Evolutionary conservation across 2,329 filamentous ascomycete species (phyloP), one percentile per base, ranked within the genome.

Genomic region (Penicillium hesseltinei): DNA sequence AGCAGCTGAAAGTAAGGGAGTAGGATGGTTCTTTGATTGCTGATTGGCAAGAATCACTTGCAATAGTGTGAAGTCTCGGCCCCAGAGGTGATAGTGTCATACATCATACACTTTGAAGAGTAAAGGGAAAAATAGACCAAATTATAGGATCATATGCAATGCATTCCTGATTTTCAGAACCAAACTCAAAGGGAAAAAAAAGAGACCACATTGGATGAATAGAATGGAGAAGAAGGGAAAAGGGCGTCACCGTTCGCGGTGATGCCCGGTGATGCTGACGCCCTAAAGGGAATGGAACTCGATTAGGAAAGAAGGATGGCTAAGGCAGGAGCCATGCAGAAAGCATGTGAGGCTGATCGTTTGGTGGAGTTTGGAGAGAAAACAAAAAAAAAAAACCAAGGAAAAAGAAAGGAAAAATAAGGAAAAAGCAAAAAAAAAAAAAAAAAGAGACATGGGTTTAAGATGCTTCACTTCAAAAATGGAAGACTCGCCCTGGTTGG

Each of bases 81-180:
- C 31, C 10, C 44, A 29, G 40, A 36, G 44, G 44, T 57, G 57
- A 58, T 63, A 56, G 61, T 63, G 57, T 60, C 61, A 63, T 63
- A 57, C 55, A 39, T 39, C n/a, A 19, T 19, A 11, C n/a, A 19
- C 10, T n/a, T 39, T 10, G 10, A 21, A 21, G n/a, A n/a, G 9
- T 19, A n/a, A 35, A 17, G 15, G 17, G 17, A 11, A 19, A 33
- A 11, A 31, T 27, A n/a, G n/a, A 31, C 4, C 15, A 38, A 45
- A 19, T 21, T 25, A 43, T 44, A 38, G 47, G 33, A 43, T 44
- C 53, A 55, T 44, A 55, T 51, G 53, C 46, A 56, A 56, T 56
- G 49, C 35, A 56, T 36, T 17, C 35, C 27, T 29, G 19, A 29
- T 38, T 40, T 43, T 40, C 31, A 25, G 27, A n/a, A n/a, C 23